Conservation (phyloP, 2,329 filamentous ascomycete genomes). For the Arachnopeziza araneosa region DNA sequence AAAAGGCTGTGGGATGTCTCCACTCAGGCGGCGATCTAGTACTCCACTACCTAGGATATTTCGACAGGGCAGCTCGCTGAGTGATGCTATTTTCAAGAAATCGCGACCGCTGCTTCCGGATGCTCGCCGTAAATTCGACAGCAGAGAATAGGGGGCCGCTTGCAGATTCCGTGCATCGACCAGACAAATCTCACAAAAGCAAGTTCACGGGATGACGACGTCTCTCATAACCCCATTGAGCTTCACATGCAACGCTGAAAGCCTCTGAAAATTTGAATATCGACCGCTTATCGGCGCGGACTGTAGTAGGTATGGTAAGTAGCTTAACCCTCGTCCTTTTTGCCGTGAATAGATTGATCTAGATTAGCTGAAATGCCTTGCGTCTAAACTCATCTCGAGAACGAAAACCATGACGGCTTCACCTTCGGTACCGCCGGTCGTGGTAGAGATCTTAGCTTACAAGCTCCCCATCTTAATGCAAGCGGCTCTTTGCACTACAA, state of each 20-base stretch:
- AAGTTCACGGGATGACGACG: neutral
- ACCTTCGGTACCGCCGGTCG: no score
- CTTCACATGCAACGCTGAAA: no score
- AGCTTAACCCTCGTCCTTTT: neutral
- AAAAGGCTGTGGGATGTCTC: no score
- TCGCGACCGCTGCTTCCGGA: neutral
- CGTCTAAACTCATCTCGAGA: neutral
- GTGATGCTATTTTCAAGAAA: neutral
- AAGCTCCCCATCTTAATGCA: no score
- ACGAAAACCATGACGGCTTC: neutral
- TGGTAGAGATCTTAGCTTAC: no score
- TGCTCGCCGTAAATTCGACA: neutral
- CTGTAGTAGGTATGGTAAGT: neutral
- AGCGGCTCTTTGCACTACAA: no score
- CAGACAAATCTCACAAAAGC: neutral
- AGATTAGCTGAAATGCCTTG: neutral
- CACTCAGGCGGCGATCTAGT: neutral
- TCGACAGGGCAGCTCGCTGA: neutral
- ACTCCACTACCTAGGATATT: neutral
- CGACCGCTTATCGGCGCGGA: no score
- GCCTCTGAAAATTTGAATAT: no score
- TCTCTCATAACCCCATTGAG: neutral
- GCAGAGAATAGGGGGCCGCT: neutral
- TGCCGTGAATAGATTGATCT: neutral
- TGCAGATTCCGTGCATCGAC: neutral